phyloP scores from a whole-genome alignment of 2,329 filamentous ascomycete genomes.

The Xylariales sp. region DNA sequence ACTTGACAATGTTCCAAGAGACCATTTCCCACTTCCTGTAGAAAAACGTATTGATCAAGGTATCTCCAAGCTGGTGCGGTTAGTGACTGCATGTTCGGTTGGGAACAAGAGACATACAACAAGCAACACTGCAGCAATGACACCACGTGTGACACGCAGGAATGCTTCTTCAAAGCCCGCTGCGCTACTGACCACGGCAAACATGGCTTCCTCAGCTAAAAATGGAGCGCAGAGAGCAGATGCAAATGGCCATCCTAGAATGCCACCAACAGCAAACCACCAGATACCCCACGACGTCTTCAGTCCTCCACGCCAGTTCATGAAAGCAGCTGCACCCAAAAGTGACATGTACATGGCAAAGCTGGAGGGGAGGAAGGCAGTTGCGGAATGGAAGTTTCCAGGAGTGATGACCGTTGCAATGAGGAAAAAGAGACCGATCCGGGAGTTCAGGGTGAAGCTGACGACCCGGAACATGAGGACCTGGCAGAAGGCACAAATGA shows the following conservation, averaged over 20 bases:
- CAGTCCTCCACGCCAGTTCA: conserved; percentile 79
- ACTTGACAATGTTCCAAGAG: conserved; percentile 88
- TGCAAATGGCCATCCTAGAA: conserved; percentile 93
- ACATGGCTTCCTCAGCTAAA: conserved; percentile 68
- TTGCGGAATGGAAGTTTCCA: conserved; percentile 88
- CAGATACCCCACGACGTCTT: conserved; percentile 80
- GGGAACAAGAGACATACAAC: conserved; percentile 49
- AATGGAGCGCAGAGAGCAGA: conserved; percentile 78
- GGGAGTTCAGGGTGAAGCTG: conserved; percentile 69
- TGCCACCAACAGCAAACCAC: conserved; percentile 82
- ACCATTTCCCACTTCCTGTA: conserved; percentile 76
- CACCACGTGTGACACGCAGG: conserved; percentile 62
- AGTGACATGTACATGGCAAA: conserved; percentile 96
- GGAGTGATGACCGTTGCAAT: conserved; percentile 73
- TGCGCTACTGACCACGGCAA: conserved; percentile 48
- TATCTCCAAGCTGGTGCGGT: conserved; percentile 57
- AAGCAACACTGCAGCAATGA: conserved; percentile 60
- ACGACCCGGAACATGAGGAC: conserved; percentile 76
- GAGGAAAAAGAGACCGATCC: conserved; percentile 81
- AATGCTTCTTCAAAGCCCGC: conserved; percentile 57
- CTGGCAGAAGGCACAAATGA: conserved; percentile 76
- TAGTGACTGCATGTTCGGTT: conserved; percentile 2
- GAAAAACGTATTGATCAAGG: conserved; percentile 73
- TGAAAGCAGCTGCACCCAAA: conserved; percentile 80
- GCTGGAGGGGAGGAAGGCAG: conserved; percentile 84